phyloP scores from a whole-genome alignment of 305 asterid genomes.

The Fraxinus floribunda region DNA sequence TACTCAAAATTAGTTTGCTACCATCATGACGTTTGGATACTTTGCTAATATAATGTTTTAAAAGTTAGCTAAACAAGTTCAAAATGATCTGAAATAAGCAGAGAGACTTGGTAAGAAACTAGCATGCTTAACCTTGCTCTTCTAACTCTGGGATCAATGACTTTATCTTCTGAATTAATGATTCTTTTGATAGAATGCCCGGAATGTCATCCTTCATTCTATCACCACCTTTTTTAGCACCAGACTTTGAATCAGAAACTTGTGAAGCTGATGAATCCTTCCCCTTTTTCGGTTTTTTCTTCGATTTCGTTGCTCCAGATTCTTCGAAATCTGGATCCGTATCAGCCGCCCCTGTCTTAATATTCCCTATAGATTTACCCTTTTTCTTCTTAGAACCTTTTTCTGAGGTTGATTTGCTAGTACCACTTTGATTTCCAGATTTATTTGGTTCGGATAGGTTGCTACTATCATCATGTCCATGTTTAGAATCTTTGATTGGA shows the following conservation, averaged over 20 bases:
- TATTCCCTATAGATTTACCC: conserved; percentile 67
- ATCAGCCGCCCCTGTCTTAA: conserved; percentile 55
- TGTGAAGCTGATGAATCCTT: conserved; percentile 56
- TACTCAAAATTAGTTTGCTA: background rate
- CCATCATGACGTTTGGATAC: background rate
- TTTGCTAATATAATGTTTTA: background rate
- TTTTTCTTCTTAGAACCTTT: conserved; percentile 85
- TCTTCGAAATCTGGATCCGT: conserved; percentile 58
- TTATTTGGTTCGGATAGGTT: conserved; percentile 53
- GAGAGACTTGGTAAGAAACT: conserved; percentile 19
- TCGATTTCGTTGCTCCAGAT: conserved; percentile 57
- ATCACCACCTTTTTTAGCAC: conserved; percentile 60
- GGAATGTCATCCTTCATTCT: conserved; percentile 51
- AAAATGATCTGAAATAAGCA: conserved; percentile 24
- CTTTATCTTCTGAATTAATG: conserved; percentile 62
- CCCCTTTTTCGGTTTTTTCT: conserved; percentile 76
- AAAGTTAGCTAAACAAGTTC: background rate
- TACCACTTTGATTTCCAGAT: conserved; percentile 47
- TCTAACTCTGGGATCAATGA: conserved; percentile 81
- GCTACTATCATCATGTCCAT: conserved; percentile 45
- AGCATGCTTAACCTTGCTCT: conserved; percentile 61
- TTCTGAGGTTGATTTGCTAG: conserved; percentile 56
- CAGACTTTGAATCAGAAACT: conserved; percentile 57
- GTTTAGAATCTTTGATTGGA: conserved; percentile 46
- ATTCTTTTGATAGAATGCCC: conserved; percentile 67